These are phyloP conservation scores for Lachancea kluyveri DNA, from an alignment of 805 yeast genomes.

Conservation along the genomic window DNA sequence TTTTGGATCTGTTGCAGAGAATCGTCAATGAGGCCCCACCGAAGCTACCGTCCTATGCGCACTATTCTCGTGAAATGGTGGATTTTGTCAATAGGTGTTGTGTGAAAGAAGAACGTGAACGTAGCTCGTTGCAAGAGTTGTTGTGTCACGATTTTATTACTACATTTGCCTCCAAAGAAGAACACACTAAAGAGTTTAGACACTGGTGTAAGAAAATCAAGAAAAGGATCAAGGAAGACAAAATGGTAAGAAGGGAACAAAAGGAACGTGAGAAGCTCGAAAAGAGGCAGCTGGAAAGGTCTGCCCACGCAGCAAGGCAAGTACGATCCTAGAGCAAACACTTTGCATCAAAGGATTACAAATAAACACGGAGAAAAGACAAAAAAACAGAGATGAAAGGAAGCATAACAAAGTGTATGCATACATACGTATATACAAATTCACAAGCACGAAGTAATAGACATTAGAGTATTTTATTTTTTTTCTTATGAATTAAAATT, in stretches of 20 bases:
- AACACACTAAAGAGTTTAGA: constrained; percentile 32
- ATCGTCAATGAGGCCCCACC: constrained; percentile 95
- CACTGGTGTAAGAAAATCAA: constrained; percentile 38
- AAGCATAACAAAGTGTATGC: too few species aligned
- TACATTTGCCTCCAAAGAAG: constrained; percentile 30
- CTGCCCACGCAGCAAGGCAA: constrained; percentile 20
- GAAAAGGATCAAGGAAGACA: constrained; percentile 26
- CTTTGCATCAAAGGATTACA: too few species aligned
- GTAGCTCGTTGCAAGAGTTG: constrained; percentile 73
- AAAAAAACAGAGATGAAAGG: too few species aligned
- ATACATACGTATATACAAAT: too few species aligned
- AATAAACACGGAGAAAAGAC: too few species aligned
- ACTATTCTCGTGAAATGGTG: constrained; percentile 43
- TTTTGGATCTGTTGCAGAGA: constrained; percentile 82
- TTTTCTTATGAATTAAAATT: constrained; percentile 1
- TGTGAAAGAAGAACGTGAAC: constrained; percentile 55
- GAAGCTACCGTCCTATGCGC: constrained; percentile 40
- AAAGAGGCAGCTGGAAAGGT: constrained; percentile 21
- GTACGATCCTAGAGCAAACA: too few species aligned
- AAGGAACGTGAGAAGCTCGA: constrained; percentile 26
- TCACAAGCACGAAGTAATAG: too few species aligned
- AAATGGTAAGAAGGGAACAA: constrained; percentile 27
- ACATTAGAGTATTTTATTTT: too few species aligned
- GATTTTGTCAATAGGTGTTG: constrained; percentile 70
- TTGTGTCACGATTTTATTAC: constrained; percentile 35